Evolutionary conservation across 495 filamentous ascomycete genomes (phyloP), one percentile per base, ranked within the genome.

Genomic region (Emericellopsis terricola): DNA sequence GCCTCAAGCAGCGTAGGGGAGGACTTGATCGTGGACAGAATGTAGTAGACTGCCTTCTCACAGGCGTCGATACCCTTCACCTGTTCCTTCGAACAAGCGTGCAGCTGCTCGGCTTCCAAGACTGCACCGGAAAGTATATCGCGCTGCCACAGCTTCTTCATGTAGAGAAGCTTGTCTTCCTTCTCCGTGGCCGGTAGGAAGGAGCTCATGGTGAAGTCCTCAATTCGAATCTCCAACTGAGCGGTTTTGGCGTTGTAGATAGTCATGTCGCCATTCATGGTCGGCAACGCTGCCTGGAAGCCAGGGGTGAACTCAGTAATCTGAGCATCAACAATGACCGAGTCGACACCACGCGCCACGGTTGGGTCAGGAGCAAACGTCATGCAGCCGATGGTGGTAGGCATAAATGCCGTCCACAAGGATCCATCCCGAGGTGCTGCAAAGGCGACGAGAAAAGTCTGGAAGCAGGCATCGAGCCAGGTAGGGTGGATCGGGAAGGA

Each of bases 401-500:
- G 33, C 10, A 34, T 14, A 26, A 38, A 40, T 0, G 32, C 13
- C 0, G 40, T 14, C 30, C 42, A 38, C 2, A 46, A 3, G 6
- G 24, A 4, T 3, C 29, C 36, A 15, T 46, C 43, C 1, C 34
- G 38, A 2, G 43, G 39, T 3, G 8, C 37, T 1, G 28, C 39
- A 11, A 34, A 40, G 1, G 43, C 43, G 3, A 34, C 34, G 19
- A 36, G 41, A 0, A 42, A 23, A 5, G 45, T 28, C 27, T 37
- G 31, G 13, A 59, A 33, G 19, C 48, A 40, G 13, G 45, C 38
- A 33, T 57, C 56, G 1, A 60, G 45, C 8, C 52, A 56, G 1
- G 55, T 46, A 3, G 64, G 64, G 32, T 68, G 62, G 2, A 66
- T 37, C 1, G 62, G 29, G 35, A 53, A 55, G 8, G 43, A 49